Percentiles rank a stretch among this genome's conserved stretches.
These are phyloP conservation scores for Grigorovia humatica DNA, from an alignment of 805 yeast species.

Conservation along the genomic window DNA sequence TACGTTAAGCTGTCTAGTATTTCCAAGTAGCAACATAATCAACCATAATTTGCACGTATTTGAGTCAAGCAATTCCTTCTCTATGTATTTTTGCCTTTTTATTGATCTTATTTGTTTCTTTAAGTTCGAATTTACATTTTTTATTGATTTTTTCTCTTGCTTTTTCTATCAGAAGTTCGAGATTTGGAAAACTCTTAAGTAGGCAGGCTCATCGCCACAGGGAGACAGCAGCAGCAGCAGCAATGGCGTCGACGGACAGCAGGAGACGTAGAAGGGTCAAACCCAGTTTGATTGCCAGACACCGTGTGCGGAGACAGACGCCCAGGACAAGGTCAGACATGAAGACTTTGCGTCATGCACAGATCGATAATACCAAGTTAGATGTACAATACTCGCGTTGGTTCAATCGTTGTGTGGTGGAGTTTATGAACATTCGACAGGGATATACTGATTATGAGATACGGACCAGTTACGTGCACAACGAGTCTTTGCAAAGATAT, in stretches of 20 bases:
- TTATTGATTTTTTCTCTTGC: background rate
- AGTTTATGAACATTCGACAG: background rate
- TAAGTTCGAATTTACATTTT: background rate
- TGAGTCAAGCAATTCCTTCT: background rate
- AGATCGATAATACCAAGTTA: background rate
- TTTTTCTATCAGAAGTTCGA: background rate
- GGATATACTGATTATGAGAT: background rate
- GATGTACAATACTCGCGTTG: conserved; percentile 2
- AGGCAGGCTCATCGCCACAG: no score
- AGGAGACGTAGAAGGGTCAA: background rate
- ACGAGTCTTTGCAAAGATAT: background rate
- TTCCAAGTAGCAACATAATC: background rate
- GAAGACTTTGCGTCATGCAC: background rate
- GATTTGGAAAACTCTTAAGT: background rate
- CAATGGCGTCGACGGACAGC: background rate
- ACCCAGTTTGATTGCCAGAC: background rate
- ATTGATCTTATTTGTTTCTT: no score
- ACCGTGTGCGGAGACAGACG: background rate
- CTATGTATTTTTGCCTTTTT: background rate
- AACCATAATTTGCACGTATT: background rate
- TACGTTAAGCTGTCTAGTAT: background rate
- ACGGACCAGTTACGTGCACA: background rate
- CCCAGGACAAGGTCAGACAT: background rate
- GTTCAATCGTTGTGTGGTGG: conserved; percentile 2
- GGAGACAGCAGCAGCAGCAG: background rate